These are phyloP conservation scores for Dryadomyces quercivorus DNA, from an alignment of 2,329 filamentous ascomycete species.

Conservation along the genomic window DNA sequence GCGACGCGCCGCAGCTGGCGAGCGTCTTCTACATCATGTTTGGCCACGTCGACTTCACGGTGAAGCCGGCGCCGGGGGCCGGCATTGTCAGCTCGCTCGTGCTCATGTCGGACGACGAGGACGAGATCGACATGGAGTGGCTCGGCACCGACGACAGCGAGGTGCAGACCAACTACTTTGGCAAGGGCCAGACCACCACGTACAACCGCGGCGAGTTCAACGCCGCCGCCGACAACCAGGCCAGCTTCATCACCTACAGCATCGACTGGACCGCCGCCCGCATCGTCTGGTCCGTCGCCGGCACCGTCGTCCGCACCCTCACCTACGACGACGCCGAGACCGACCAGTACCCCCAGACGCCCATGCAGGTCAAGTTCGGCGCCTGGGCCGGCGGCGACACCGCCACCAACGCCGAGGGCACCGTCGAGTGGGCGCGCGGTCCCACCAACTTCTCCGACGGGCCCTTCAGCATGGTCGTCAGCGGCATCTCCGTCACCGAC, in stretches of 20 bases:
- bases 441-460: slow-evolving; percentile 71
- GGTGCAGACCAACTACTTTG: slow-evolving; percentile 97
- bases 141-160: slow-evolving; percentile 63
- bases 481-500: slow-evolving; percentile 66
- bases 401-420: slow-evolving; percentile 62
- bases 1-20: slow-evolving; percentile 74
- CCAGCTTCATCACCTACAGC: slow-evolving; percentile 70
- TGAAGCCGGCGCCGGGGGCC: slow-evolving; percentile 76
- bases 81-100: slow-evolving; percentile 92
- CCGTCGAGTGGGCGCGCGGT: slow-evolving; percentile 81
- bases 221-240: slow-evolving; percentile 56
- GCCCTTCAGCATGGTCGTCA: slow-evolving; percentile 77
- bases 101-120: slow-evolving; percentile 78
- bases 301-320: slow-evolving; percentile 63
- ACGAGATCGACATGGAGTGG: slow-evolving; percentile 98
- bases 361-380: slow-evolving; percentile 89
- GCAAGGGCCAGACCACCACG: slow-evolving; percentile 73
- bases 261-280: slow-evolving; percentile 83
- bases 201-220: slow-evolving; percentile 85
- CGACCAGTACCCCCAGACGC: slow-evolving; percentile 82
- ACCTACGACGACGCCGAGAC: slow-evolving; percentile 52
- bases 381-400: slow-evolving; percentile 81
- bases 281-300: slow-evolving; percentile 79
- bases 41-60: slow-evolving; percentile 71
- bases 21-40: slow-evolving; percentile 99